A percentile compares a stretch with the other conserved stretches of the same genome.
Conservation (phyloP, 495 filamentous ascomycete species). For the Lophiotrema nucula region DNA sequence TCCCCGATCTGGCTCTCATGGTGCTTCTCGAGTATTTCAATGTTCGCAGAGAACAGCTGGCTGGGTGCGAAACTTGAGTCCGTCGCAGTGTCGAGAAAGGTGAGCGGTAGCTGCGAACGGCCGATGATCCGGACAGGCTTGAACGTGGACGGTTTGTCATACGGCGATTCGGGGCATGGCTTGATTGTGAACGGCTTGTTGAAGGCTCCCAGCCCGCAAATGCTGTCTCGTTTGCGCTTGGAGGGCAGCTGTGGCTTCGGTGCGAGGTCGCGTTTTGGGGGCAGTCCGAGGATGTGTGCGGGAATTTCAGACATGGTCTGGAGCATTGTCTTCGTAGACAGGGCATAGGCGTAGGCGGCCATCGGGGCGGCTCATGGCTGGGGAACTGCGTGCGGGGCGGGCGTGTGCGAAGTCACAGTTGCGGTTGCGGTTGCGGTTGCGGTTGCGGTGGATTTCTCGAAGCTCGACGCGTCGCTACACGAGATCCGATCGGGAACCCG, state of each 20-base stretch:
- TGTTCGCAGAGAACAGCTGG: slow-evolving; percentile 39
- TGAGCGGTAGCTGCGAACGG: slow-evolving; percentile 40
- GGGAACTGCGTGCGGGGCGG: neutral
- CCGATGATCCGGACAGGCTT: slow-evolving; percentile 32
- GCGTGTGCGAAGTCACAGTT: neutral
- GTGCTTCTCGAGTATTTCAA: slow-evolving; percentile 33
- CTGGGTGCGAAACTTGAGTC: slow-evolving; percentile 12
- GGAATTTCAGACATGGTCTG: slow-evolving; percentile 5
- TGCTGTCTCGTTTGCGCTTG: slow-evolving; percentile 31
- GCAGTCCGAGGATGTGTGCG: slow-evolving; percentile 7
- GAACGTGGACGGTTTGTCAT: slow-evolving; percentile 29
- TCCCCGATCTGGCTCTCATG: slow-evolving; percentile 16
- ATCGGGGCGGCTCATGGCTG: slow-evolving; percentile 21
- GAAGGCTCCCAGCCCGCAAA: slow-evolving; percentile 18
- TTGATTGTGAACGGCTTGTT: slow-evolving; percentile 24
- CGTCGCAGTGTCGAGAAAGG: slow-evolving; percentile 36
- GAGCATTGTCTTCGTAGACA: slow-evolving; percentile 26
- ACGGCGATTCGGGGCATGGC: slow-evolving; percentile 22
- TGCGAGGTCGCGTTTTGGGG: slow-evolving; percentile 20
- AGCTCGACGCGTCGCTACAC: neutral
- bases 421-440: neutral
- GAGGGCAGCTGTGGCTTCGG: slow-evolving; percentile 16
- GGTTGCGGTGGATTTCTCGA: too few species aligned
- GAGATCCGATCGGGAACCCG: too few species aligned
- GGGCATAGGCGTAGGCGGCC: slow-evolving; percentile 16